Percentiles rank a stretch among this genome's conserved stretches.
phyloP scores from a whole-genome alignment of 2,329 filamentous ascomycete species.

The Coniochaeta sp. region DNA sequence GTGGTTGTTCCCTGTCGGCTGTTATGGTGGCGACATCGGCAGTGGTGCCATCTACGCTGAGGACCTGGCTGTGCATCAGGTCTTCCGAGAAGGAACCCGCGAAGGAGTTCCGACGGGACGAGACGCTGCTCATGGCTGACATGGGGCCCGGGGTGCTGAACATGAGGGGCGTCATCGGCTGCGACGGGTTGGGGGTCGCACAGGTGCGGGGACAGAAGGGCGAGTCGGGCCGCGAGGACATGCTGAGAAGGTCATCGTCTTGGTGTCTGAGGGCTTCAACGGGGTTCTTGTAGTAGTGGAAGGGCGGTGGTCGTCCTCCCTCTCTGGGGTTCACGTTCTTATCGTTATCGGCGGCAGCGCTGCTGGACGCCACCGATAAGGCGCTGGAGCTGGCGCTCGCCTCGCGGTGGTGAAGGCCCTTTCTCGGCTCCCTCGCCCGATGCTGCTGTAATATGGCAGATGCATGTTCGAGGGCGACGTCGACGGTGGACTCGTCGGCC shows the following conservation, averaged over 20 bases:
- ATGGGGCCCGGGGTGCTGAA: constrained; percentile 30
- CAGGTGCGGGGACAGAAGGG: constrained; percentile 10
- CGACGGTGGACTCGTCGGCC: constrained; percentile 41
- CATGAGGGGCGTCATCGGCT: constrained; percentile 38
- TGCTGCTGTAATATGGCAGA: constrained; percentile 15
- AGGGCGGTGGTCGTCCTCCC: neutral
- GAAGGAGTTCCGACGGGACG: constrained; percentile 46
- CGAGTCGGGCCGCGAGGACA: constrained; percentile 14
- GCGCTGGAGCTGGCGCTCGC: neutral
- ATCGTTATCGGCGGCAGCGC: neutral
- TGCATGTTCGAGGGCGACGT: constrained; percentile 28
- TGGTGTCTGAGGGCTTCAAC: constrained; percentile 23
- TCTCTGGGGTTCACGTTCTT: neutral
- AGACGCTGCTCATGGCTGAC: constrained; percentile 39
- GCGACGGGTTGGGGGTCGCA: constrained; percentile 24
- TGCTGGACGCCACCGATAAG: neutral
- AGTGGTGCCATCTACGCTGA: constrained; percentile 20
- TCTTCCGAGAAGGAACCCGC: constrained; percentile 41
- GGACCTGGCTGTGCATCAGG: constrained; percentile 24
- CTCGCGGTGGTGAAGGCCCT: neutral
- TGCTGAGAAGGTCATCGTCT: constrained; percentile 18
- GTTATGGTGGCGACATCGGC: too few species aligned
- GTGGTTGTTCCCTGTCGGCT: constrained; percentile 10
- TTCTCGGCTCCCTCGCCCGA: constrained; percentile 5
- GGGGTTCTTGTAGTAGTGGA: constrained; percentile 8